phyloP scores from a whole-genome alignment of 2,329 filamentous ascomycete species.

The Gyromitra esculenta region DNA sequence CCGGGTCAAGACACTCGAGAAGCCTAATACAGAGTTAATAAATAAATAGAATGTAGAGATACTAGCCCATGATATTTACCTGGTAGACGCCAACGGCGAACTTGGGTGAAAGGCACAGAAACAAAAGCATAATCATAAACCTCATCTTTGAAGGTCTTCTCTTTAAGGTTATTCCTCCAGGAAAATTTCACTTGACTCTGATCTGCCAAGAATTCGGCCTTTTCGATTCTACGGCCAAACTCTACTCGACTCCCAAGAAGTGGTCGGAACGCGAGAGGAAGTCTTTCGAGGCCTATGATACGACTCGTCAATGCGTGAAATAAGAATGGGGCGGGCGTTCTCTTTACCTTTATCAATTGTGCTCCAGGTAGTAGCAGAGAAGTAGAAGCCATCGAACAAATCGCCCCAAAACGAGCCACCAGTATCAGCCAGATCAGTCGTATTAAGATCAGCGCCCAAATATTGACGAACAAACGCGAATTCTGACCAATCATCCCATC shows the following conservation, averaged over 20 bases:
- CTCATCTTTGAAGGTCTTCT: conserved; percentile 62
- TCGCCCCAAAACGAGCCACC: conserved; percentile 65
- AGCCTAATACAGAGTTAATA: conserved; percentile 50
- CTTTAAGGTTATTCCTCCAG: conserved; percentile 65
- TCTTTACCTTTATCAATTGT: conserved; percentile 69
- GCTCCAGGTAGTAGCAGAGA: conserved; percentile 69
- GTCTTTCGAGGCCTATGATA: conserved; percentile 64
- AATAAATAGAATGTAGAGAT: no score
- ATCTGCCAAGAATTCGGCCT: conserved; percentile 66
- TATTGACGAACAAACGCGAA: conserved; percentile 71
- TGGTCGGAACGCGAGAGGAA: conserved; percentile 72
- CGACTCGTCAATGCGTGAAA: not conserved
- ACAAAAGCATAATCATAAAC: conserved; percentile 75
- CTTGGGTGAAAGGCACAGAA: conserved; percentile 71
- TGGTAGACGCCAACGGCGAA: conserved; percentile 71
- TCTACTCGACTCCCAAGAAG: conserved; percentile 69
- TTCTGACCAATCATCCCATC: conserved; percentile 73
- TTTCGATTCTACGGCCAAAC: conserved; percentile 68
- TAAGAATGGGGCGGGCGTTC: not conserved
- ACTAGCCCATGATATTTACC: conserved; percentile 11
- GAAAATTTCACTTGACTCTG: conserved; percentile 68
- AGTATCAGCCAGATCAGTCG: conserved; percentile 65
- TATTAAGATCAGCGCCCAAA: conserved; percentile 66
- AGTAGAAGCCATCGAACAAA: conserved; percentile 69
- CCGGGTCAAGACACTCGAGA: conserved; percentile 63